Base-by-base conservation (phyloP, 2,329 filamentous ascomycete species). In the Torrubiellomyces zombiae region DNA sequence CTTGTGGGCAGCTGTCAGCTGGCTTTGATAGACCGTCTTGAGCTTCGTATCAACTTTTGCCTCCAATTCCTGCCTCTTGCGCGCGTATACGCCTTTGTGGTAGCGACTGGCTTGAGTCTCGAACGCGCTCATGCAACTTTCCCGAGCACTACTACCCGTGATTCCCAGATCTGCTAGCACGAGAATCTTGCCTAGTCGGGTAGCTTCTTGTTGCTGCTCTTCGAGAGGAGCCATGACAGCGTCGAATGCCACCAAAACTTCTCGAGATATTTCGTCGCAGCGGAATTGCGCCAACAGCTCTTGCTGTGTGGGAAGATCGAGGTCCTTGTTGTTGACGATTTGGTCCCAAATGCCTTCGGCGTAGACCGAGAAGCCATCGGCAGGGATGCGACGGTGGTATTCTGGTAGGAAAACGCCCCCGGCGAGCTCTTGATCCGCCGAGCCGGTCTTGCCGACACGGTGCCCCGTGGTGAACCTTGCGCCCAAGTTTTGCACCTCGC, bases 281-380 rank as follows among this genome's bases (percentile, higher is more conserved):
- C 89, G 73, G 58, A 95, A 98, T 49, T 98, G 89, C 8, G 89
- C 89, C 26, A 98, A 65, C 22, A 98, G 64, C 49, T 98, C 89
- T 53, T 98, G 89, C 48, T 98, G 89, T 0, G 89, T 95, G 4
- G 89, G 89, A 30, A 98, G 55, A 51, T 98, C 89, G 27, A 98
- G 63, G 44, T 98, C 89, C 53, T 98, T 98, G 63, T 98, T 98
- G 59, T 86, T 79, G 40, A 93, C 85, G 45, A 98, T 98, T 53
- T 95, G 86, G 42, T 95, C 85, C 89, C 89, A 98, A 21, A 98
- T 72, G 20, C 85, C 82, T 46, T 89, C 74, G 1, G 89, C 85
- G 41, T 98, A 98, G 31, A 83, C 65, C 0, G 86, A 80, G 45
- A 95, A 89, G n/a, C 89, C 89, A 49, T 98, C 89, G 7, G 89